Percentiles rank a stretch among this genome's conserved stretches.
Evolutionary conservation across 257 asterid genomes (phyloP).

Genomic region (Solanum sejunctum): DNA sequence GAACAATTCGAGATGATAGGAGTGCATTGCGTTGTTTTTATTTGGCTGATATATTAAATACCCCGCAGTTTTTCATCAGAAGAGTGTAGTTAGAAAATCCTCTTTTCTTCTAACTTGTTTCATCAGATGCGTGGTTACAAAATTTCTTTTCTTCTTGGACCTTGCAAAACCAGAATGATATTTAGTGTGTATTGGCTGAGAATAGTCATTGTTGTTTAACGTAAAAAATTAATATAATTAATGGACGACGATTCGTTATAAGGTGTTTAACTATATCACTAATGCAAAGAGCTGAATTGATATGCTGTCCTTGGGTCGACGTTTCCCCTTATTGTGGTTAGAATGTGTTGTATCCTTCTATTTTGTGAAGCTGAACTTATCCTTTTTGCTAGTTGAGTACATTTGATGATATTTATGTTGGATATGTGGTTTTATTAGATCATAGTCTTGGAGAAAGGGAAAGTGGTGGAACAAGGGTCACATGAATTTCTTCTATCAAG

Average conservation of each 20-base stretch:
- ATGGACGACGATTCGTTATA: not conserved
- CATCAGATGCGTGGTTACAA: not conserved
- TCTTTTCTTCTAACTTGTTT: not conserved
- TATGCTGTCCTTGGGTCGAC: not conserved
- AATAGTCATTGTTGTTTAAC: not conserved
- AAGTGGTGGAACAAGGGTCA: conserved; percentile 92
- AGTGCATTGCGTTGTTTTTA: not conserved
- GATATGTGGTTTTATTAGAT: conserved; percentile 34
- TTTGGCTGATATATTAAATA: not conserved
- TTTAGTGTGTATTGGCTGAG: not conserved
- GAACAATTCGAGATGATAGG: not conserved
- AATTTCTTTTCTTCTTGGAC: not conserved
- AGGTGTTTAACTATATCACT: not conserved
- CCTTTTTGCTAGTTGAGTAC: not conserved
- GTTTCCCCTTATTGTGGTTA: not conserved
- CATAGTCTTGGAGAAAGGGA: conserved; percentile 80
- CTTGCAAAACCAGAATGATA: not conserved
- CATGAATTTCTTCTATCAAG: conserved; percentile 74
- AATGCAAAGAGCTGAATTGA: not conserved
- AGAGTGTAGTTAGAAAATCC: not conserved
- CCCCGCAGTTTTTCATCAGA: not conserved
- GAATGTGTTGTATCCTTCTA: not conserved
- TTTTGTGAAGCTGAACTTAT: not conserved
- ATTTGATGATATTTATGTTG: not conserved
- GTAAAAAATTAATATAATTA: not conserved